Base-by-base conservation (phyloP, 129 eudicot genomes). In the Logfia minima region DNA sequence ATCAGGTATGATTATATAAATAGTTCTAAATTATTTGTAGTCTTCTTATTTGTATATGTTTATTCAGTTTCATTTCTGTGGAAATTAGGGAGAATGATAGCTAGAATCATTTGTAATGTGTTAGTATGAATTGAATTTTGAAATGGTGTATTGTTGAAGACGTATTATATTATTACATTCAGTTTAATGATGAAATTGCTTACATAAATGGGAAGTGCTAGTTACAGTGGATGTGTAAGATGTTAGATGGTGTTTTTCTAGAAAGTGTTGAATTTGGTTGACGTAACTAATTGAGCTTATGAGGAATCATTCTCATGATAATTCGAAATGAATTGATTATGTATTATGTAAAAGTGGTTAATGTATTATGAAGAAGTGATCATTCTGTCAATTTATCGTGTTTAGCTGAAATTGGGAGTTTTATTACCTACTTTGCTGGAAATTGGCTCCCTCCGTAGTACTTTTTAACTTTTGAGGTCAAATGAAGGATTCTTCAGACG, bases 1-100 rank as follows among this genome's bases (percentile, higher is more conserved):
- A 81, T 71, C 90, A 94, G 97, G 98, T 93, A 68, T 66, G n/a
- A 56, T 22, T 4, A 8, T 21, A 24, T 64, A 11, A 5, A 4
- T 62, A 6, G 32, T 14, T 48, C 55, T 10, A 14, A 48, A 48
- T 48, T 48, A 48, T 43, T 43, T 10, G 0, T 10, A 39, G 13
- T 39, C 9, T 8, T 8, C 14, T 39, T 39, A 8, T 39, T 34
- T 34, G 37, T 34, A 6, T 34, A 1, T 34, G 37, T 34, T 4
- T 34, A 34, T 34, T 34, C 22, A 21, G 8, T 19, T 56, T 1
- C 23, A 21, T 10, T 5, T 1, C 3, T 14, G 0, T 63, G 2
- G 1, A 53, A 71, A 14, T 31, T 66, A 51, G 35, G 10, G 65
- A 48, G 4, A 22, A 31, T 45, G 53, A 14, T 11, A 45, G 5